phyloP scores from a whole-genome alignment of 2,329 filamentous ascomycete species.

The Colletotrichum tamarilloi region DNA sequence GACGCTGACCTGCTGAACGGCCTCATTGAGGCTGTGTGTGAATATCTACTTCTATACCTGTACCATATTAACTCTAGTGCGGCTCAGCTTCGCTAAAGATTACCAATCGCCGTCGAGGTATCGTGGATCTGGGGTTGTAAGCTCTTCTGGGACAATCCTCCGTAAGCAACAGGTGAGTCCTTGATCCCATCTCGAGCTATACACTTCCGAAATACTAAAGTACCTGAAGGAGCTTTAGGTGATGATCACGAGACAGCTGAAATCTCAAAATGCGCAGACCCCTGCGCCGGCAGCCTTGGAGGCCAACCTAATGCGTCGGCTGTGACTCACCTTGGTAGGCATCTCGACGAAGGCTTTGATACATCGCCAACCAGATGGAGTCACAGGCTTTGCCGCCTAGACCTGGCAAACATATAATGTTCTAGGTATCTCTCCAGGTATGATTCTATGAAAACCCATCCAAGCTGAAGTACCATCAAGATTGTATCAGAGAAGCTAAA shows the following conservation, averaged over 20 bases:
- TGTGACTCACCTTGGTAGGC: constrained; percentile 20
- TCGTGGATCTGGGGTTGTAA: not conserved
- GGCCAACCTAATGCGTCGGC: constrained; percentile 1
- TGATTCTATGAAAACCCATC: not conserved
- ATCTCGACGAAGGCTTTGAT: not conserved
- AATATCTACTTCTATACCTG: constrained; percentile 19
- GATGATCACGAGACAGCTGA: not conserved
- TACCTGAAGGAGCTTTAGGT: not conserved
- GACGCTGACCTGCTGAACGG: constrained; percentile 3
- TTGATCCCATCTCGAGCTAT: not conserved
- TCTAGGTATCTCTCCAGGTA: constrained; percentile 2
- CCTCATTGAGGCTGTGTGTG: constrained; percentile 27
- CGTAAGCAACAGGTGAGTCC: constrained; percentile 8
- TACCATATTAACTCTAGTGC: not conserved
- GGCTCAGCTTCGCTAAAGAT: not conserved
- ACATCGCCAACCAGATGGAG: not conserved
- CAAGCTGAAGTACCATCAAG: constrained; percentile 1
- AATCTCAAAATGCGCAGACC: not conserved
- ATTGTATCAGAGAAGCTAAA: not conserved
- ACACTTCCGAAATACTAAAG: no score
- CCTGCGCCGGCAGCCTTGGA: constrained; percentile 4
- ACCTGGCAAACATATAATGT: not conserved
- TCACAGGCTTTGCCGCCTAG: constrained; percentile 27
- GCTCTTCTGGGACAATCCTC: not conserved
- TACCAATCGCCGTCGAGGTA: not conserved